phyloP scores from a whole-genome alignment of 768 basidiomycete species.

The Lentinula sp. region DNA sequence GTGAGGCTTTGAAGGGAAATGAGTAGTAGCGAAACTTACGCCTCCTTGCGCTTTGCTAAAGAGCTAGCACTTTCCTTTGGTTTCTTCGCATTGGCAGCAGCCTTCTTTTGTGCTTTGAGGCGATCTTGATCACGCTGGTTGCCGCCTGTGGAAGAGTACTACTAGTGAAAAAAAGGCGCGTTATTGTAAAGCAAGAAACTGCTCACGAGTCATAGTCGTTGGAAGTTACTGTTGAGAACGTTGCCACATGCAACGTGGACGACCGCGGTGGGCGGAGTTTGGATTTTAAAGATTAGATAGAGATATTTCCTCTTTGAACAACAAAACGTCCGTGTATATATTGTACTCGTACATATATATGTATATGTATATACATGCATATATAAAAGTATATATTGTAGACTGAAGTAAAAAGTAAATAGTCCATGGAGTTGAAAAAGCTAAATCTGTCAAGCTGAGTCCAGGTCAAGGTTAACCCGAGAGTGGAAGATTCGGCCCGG shows the following conservation, averaged over 20 bases:
- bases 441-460: too few species aligned
- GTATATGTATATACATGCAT: neutral
- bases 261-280: neutral
- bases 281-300: neutral
- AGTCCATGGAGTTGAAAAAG: neutral
- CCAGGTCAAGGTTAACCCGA: neutral
- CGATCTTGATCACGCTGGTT: slow-evolving; percentile 80
- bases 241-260: neutral
- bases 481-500: neutral
- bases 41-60: slow-evolving; percentile 69
- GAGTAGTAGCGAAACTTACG: slow-evolving; percentile 38
- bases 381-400: too few species aligned
- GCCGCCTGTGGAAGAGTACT: slow-evolving; percentile 48
- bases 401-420: too few species aligned
- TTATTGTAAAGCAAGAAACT: slow-evolving; percentile 2
- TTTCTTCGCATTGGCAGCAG: slow-evolving; percentile 47
- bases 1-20: slow-evolving; percentile 16
- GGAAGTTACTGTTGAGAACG: neutral
- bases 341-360: neutral
- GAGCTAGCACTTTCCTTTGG: slow-evolving; percentile 61
- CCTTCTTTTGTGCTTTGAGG: slow-evolving; percentile 68
- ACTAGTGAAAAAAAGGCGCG: slow-evolving; percentile 6
- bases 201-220: slow-evolving; percentile 50
- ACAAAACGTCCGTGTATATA: neutral
- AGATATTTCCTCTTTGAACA: neutral